Conservation (phyloP, 75 land plant genomes). For the Picea glauca region DNA sequence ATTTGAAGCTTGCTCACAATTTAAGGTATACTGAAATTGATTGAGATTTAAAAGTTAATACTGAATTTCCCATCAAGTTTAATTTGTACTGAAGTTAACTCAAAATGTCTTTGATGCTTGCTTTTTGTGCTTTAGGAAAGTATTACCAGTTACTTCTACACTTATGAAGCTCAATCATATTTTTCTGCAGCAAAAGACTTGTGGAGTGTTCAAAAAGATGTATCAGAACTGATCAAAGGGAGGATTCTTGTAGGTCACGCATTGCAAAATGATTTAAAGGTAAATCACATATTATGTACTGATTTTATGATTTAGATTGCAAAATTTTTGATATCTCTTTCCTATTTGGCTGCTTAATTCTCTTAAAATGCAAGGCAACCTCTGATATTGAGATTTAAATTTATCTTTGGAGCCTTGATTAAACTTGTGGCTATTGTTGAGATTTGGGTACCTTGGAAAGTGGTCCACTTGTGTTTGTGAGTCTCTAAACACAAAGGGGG, state of each 20-base stretch:
- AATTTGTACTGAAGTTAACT: neutral
- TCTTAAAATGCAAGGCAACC: neutral
- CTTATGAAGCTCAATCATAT: conserved; percentile 2
- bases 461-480: too few species aligned
- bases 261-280: conserved; percentile 88
- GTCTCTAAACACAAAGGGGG: too few species aligned
- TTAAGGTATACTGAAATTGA: neutral
- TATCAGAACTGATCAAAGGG: conserved; percentile 80
- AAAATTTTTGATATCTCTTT: neutral
- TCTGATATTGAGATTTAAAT: neutral
- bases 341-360: neutral
- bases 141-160: neutral
- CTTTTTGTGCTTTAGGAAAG: neutral
- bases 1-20: neutral
- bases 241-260: conserved; percentile 94
- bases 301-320: neutral
- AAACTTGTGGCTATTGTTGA: neutral
- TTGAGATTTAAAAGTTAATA: neutral
- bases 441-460: too few species aligned
- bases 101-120: neutral
- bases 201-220: conserved; percentile 67
- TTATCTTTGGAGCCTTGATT: too few species aligned
- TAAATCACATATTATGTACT: conserved; percentile 11
- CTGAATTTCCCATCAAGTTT: neutral
- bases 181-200: conserved; percentile 68